Evolutionary conservation across 225 moss, liverwort and hornwort genomes (phyloP).

Genomic region (Pseudisothecium myosuroides): DNA sequence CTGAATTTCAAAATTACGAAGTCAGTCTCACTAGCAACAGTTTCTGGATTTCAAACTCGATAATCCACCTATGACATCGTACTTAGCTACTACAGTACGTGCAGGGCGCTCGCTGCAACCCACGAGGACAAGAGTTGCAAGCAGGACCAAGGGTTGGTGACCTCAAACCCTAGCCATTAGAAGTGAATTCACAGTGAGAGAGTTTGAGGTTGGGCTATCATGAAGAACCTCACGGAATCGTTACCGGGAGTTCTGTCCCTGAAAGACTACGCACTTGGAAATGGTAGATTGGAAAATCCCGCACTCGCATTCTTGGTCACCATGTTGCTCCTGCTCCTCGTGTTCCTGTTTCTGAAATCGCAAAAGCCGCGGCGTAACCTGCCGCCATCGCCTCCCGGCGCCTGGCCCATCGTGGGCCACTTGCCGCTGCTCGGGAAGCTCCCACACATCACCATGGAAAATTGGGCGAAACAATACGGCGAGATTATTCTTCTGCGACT

Average conservation of each 20-base stretch:
- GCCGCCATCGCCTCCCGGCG: constrained; percentile 28
- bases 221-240: neutral
- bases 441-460: constrained; percentile 13
- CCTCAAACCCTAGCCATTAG: neutral
- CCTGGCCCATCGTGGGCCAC: constrained; percentile 29
- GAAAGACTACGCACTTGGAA: neutral
- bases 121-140: neutral
- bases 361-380: neutral
- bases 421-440: constrained; percentile 8
- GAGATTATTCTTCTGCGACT: constrained; percentile 17
- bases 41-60: neutral
- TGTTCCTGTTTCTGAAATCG: neutral
- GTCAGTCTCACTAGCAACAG: neutral
- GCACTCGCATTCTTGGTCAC: neutral
- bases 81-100: no score
- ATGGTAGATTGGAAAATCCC: neutral
- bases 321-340: neutral
- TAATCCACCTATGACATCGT: neutral
- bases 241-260: neutral
- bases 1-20: no score
- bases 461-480: constrained; percentile 2
- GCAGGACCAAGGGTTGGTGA: neutral
- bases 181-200: neutral
- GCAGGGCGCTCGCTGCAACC: neutral
- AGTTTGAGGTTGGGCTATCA: neutral